Evolutionary conservation across 441 rosid species (phyloP).

Genomic region (Pelargonium myrrhifolium): DNA sequence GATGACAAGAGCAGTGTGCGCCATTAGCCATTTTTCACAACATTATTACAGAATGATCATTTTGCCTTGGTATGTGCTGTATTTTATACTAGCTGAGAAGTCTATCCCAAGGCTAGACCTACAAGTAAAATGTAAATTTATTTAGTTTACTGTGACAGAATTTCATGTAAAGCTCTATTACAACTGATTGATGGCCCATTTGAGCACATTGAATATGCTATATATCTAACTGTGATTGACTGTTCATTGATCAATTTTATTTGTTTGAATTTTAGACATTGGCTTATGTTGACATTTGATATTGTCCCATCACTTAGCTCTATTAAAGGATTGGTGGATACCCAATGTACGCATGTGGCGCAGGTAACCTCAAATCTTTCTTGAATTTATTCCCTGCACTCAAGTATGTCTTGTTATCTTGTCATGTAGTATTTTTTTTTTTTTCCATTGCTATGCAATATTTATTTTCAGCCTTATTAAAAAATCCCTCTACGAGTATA

Average conservation of each 20-base stretch:
- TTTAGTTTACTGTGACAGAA: neutral
- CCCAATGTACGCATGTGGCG: too few relatives aligned
- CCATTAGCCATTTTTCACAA: neutral
- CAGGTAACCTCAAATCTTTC: too few relatives aligned
- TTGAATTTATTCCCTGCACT: neutral
- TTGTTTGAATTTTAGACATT: neutral
- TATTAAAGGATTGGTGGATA: too few relatives aligned
- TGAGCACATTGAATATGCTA: neutral
- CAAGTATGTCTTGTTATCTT: neutral
- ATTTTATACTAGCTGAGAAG: constrained; percentile 63
- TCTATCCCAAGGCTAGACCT: constrained; percentile 92
- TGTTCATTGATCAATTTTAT: neutral
- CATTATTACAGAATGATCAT: neutral
- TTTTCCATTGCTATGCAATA: neutral
- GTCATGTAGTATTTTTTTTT: neutral
- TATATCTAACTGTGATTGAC: neutral
- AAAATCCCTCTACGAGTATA: neutral
- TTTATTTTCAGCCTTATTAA: neutral
- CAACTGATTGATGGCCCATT: neutral
- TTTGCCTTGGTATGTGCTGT: constrained; percentile 32
- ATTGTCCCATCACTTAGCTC: neutral
- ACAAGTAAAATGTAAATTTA: constrained; percentile 16
- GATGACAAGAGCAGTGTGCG: neutral
- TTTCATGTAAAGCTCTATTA: too few relatives aligned
- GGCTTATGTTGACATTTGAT: neutral